A percentile compares a stretch with the other conserved stretches of the same genome.
Evolutionary conservation across 306 rosid species (phyloP).

Genomic region (Fragaria ananassa): DNA sequence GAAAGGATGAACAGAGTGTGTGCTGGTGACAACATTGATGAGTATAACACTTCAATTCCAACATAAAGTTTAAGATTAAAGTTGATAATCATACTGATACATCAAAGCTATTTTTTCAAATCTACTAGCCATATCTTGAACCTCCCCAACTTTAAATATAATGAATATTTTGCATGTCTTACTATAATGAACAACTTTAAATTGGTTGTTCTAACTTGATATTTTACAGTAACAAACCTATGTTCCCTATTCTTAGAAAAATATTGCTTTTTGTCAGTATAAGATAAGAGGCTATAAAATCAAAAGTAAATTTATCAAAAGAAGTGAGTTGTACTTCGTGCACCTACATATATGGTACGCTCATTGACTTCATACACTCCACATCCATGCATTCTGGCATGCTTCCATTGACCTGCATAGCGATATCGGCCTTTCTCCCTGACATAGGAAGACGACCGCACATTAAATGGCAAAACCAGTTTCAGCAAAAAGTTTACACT

Average conservation of each 20-base stretch:
- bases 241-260: neutral
- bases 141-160: neutral
- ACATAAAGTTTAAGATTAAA: neutral
- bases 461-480: constrained; percentile 20
- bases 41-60: neutral
- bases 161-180: neutral
- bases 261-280: neutral
- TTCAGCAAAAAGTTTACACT: neutral
- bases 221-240: neutral
- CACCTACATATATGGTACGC: constrained; percentile 63
- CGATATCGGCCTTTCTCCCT: constrained; percentile 95
- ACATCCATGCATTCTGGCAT: constrained; percentile 95
- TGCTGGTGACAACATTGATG: neutral
- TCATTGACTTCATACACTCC: constrained; percentile 81
- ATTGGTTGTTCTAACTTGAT: neutral
- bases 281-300: neutral
- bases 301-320: constrained; percentile 7
- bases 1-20: neutral
- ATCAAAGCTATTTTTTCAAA: neutral
- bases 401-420: constrained; percentile 98
- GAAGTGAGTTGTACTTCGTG: constrained; percentile 21
- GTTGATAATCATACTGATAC: neutral
- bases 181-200: no score
- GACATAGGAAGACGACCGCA: constrained; percentile 30
- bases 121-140: neutral